Evolutionary conservation across 2,329 filamentous ascomycete genomes (phyloP), one percentile per base, ranked within the genome.

Genomic region (Diaporthe sp.): DNA sequence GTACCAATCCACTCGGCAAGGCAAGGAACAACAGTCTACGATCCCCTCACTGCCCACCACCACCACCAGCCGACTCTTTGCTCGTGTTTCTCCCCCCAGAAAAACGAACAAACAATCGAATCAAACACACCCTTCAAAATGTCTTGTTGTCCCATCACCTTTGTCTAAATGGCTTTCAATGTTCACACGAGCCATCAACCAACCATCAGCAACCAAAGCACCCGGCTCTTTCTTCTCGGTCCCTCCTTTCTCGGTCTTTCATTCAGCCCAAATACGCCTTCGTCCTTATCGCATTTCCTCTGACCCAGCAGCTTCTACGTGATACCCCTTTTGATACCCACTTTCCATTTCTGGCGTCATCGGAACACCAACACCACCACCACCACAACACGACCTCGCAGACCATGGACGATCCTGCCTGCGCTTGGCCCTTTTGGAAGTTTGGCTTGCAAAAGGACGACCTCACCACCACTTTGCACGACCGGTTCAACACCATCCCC

Each of bases 371-470:
- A 7, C 39, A 42, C 72, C 51, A 25, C 19, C 50, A 27, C 22
- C 47, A 35, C 10, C 39, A 42, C 72, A 58, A 25, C 19, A 35
- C 58, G 19, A 27, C 39, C 12, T 32, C 66, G 50, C 63, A 53
- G 22, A 47, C 25, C 39, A 91, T 91, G 89, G 88, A 91, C 82
- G 89, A 90, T 72, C 85, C 85, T 42, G 84, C 81, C 77, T 84
- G 82, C 80, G 83, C 85, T 78, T 91, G 89, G 89, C 89, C 89
- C 56, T 86, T 87, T 78, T 91, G 89, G 89, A 91, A 91, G 81
- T 91, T 91, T 84, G 89, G 88, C 79, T 86, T 91, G 86, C 90
- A 89, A 85, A 86, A 86, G 79, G 86, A 87, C 73, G 89, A 90
- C 78, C 87, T 91, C 81, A 87, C 87, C 80, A 88, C 87, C 70